phyloP scores from a whole-genome alignment of 2,329 filamentous ascomycete genomes.

The Hirsutella thompsonii region DNA sequence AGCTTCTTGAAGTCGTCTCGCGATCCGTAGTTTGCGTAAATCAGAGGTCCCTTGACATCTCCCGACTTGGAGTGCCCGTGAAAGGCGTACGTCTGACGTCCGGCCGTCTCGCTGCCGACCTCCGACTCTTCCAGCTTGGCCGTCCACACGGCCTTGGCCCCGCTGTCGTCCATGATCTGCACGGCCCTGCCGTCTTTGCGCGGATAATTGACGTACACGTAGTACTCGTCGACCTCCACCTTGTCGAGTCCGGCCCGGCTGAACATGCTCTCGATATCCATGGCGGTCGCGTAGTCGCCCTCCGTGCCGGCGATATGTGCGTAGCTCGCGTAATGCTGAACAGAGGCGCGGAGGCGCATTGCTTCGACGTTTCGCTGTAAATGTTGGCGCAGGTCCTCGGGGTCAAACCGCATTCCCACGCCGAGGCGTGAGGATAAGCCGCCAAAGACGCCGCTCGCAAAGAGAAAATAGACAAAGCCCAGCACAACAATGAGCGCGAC shows the following conservation, averaged over 20 bases:
- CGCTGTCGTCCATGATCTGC: slow-evolving; percentile 61
- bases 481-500: slow-evolving; percentile 65
- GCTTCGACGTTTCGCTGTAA: slow-evolving; percentile 63
- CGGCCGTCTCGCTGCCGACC: slow-evolving; percentile 45
- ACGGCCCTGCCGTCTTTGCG: slow-evolving; percentile 64
- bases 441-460: slow-evolving; percentile 73
- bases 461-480: slow-evolving; percentile 69
- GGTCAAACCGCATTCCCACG: slow-evolving; percentile 60
- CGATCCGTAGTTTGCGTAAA: slow-evolving; percentile 89
- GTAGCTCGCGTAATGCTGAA: slow-evolving; percentile 68
- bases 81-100: slow-evolving; percentile 64
- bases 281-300: slow-evolving; percentile 74
- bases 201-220: slow-evolving; percentile 90
- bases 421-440: slow-evolving; percentile 48
- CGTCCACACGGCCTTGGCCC: slow-evolving; percentile 53
- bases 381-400: slow-evolving; percentile 66
- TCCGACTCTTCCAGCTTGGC: slow-evolving; percentile 73
- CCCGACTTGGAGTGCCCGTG: slow-evolving; percentile 83
- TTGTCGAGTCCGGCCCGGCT: slow-evolving; percentile 58
- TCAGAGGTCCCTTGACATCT: slow-evolving; percentile 70
- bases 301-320: slow-evolving; percentile 91
- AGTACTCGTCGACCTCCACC: slow-evolving; percentile 64
- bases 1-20: slow-evolving; percentile 69
- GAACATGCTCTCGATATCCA: slow-evolving; percentile 75
- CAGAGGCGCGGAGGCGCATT: slow-evolving; percentile 54